Evolutionary conservation across 2,329 filamentous ascomycete species (phyloP).

Genomic region (Penicillium sp.): DNA sequence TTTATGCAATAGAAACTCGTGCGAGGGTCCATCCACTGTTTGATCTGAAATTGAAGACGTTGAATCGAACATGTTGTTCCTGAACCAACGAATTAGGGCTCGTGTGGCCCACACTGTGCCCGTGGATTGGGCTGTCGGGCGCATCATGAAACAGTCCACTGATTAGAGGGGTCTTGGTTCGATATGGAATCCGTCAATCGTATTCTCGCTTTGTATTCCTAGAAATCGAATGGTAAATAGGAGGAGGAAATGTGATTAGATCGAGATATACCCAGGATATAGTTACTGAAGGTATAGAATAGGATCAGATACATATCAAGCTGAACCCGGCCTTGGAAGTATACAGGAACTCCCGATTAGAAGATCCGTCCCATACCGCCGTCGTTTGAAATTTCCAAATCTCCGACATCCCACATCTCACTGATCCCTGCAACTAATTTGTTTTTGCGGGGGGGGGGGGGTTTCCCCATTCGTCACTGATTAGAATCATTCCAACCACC

Average conservation of each 20-base stretch:
- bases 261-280: neutral
- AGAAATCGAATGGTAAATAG: neutral
- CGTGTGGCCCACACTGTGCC: constrained; percentile 13
- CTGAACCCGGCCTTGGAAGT: too few species aligned
- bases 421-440: neutral
- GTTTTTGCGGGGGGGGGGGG: neutral
- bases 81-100: constrained; percentile 11
- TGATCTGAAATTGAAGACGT: constrained; percentile 6
- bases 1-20: neutral
- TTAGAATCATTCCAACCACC: neutral
- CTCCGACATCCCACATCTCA: neutral
- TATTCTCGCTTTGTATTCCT: neutral
- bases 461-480: neutral
- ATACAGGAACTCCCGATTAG: too few species aligned
- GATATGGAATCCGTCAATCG: neutral
- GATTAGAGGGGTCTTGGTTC: neutral
- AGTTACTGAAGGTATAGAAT: neutral
- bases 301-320: too few species aligned
- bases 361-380: neutral
- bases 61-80: constrained; percentile 11
- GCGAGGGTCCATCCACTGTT: constrained; percentile 10
- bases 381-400: neutral
- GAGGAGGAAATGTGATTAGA: too few species aligned
- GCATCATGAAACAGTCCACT: constrained; percentile 19
- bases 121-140: constrained; percentile 16